phyloP scores from a whole-genome alignment of 2,329 filamentous ascomycete species.

The Pyricularia sp. region DNA sequence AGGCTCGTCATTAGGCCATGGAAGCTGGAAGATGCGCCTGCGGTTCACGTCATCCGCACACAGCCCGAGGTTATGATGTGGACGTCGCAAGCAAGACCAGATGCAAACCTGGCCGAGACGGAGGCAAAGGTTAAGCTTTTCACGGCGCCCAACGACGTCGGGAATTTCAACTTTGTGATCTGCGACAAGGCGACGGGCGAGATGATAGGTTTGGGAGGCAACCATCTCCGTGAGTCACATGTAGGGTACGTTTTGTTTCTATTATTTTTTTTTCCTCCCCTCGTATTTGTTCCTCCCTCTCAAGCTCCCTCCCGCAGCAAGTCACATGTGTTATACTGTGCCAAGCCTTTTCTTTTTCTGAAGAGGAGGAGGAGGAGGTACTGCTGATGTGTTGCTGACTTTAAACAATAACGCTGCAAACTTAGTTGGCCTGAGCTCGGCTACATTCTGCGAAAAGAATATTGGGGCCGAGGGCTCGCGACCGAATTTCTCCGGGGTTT shows the following conservation, averaged over 20 bases:
- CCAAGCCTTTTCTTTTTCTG: neutral
- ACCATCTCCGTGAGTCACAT: constrained; percentile 19
- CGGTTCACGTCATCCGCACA: constrained; percentile 37
- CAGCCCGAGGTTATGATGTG: constrained; percentile 51
- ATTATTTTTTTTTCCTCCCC: neutral
- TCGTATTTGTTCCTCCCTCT: neutral
- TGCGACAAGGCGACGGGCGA: constrained; percentile 31
- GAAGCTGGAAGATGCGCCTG: constrained; percentile 33
- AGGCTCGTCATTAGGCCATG: constrained; percentile 43
- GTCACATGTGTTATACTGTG: neutral
- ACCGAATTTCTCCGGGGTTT: constrained; percentile 41
- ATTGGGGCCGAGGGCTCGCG: constrained; percentile 43
- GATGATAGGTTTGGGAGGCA: constrained; percentile 37
- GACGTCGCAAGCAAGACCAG: constrained; percentile 29
- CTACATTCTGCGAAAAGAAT: constrained; percentile 39
- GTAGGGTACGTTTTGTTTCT: constrained; percentile 17
- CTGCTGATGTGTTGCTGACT: neutral
- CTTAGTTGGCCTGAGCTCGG: constrained; percentile 40
- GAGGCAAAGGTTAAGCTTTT: constrained; percentile 23
- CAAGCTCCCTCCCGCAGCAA: neutral
- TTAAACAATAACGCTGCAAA: neutral
- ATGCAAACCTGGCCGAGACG: constrained; percentile 31
- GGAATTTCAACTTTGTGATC: constrained; percentile 45
- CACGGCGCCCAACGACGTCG: constrained; percentile 34
- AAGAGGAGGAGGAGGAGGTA: neutral